A percentile compares a stretch with the other conserved stretches of the same genome.
Conservation (phyloP, 176 grass and related monocot genomes). For the Calamus simplicifolius region DNA sequence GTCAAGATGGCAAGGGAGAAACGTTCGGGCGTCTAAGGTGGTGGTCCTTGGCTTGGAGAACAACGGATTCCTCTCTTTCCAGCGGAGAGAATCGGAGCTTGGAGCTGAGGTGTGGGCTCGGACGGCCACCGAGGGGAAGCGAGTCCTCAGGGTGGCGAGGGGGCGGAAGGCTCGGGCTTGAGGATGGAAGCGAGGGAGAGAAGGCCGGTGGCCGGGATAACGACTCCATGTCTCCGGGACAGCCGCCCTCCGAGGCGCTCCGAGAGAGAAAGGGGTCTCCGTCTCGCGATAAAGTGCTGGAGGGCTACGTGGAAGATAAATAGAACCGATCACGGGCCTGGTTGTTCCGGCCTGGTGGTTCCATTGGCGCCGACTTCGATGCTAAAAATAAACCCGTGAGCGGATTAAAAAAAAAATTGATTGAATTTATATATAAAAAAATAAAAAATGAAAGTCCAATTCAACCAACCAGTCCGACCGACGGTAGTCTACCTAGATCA, state of each 20-base stretch:
- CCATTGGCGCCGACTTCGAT: too few relatives aligned
- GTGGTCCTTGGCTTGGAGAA: constrained; percentile 4
- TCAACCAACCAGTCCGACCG: too few relatives aligned
- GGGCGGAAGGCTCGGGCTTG: constrained; percentile 16
- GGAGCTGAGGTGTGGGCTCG: constrained; percentile 10
- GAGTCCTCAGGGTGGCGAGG: constrained; percentile 1
- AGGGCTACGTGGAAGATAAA: not conserved
- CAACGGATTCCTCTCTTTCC: constrained; percentile 7
- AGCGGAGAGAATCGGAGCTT: constrained; percentile 5
- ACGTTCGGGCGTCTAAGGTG: constrained; percentile 5
- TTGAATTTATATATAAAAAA: too few relatives aligned
- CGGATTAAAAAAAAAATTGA: too few relatives aligned
- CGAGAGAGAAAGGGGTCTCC: not conserved
- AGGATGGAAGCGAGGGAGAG: constrained; percentile 30
- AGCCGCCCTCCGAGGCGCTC: not conserved
- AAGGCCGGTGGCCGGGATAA: constrained; percentile 21
- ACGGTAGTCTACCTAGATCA: too few relatives aligned
- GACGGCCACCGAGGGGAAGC: constrained; percentile 2
- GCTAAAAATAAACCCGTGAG: too few relatives aligned
- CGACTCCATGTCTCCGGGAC: constrained; percentile 14
- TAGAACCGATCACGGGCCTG: too few relatives aligned
- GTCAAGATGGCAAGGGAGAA: constrained; percentile 10
- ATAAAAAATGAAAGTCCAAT: too few relatives aligned
- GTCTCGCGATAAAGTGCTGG: not conserved
- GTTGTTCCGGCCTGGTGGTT: too few relatives aligned